These are phyloP conservation scores for Solanum sejunctum DNA, from an alignment of 257 asterid species.

Conservation along the genomic window DNA sequence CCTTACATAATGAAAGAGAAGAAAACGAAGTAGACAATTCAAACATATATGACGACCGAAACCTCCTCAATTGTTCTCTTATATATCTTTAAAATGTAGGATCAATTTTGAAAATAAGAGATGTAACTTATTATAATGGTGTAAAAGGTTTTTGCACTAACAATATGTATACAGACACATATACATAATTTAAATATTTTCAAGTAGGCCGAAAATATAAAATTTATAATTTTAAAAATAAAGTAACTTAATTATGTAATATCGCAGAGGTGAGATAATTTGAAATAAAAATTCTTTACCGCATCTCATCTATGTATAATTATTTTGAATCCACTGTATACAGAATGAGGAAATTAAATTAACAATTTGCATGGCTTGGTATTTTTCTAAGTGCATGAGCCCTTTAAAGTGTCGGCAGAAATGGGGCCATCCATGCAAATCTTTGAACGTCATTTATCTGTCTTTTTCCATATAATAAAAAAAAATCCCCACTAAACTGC, in stretches of 20 bases:
- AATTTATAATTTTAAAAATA: not conserved
- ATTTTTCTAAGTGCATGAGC: not conserved
- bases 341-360: not conserved
- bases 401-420: not conserved
- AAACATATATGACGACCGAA: no score
- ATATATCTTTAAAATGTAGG: not conserved
- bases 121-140: not conserved
- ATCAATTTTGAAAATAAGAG: not conserved
- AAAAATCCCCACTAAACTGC: slow-evolving; percentile 21
- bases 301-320: not conserved
- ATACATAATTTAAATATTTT: not conserved
- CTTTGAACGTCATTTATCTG: slow-evolving; percentile 5
- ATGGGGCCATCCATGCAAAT: slow-evolving; percentile 18
- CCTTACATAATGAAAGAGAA: no score
- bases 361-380: not conserved
- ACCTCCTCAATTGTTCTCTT: no score
- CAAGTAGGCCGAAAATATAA: not conserved
- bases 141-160: no score
- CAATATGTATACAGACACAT: no score
- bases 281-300: not conserved
- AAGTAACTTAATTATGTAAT: not conserved
- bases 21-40: no score
- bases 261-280: not conserved
- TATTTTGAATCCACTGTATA: not conserved
- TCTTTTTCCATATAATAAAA: not conserved